A percentile compares a stretch with the other conserved stretches of the same genome.
These are phyloP conservation scores for Pseudogymnoascus sp. DNA, from an alignment of 2,329 filamentous ascomycete genomes.

Conservation along the genomic window DNA sequence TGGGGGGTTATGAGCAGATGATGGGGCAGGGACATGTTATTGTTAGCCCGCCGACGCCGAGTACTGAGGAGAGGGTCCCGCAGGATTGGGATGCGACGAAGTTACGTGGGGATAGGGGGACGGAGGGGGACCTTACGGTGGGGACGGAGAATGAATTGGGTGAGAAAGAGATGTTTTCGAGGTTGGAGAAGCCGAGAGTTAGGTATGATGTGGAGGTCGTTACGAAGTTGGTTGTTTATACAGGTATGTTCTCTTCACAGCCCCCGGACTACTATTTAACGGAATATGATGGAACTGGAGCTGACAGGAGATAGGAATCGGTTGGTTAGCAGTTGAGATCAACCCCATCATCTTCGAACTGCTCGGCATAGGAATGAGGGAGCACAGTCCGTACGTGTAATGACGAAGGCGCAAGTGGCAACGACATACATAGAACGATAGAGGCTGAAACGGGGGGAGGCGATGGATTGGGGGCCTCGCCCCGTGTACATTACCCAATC, in stretches of 20 bases:
- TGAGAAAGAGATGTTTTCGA: slow-evolving; percentile 76
- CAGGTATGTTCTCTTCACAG: slow-evolving; percentile 52
- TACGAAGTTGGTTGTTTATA: slow-evolving; percentile 91
- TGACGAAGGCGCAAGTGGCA: neutral
- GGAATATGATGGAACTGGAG: neutral
- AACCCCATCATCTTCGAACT: slow-evolving; percentile 39
- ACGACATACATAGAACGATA: slow-evolving; percentile 1
- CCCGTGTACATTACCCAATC: slow-evolving; percentile 6
- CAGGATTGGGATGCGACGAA: slow-evolving; percentile 32
- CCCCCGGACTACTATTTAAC: neutral
- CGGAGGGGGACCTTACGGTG: slow-evolving; percentile 30
- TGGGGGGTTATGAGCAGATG: slow-evolving; percentile 64
- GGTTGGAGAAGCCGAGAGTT: slow-evolving; percentile 77
- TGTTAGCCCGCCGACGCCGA: slow-evolving; percentile 25
- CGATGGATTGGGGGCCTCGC: neutral
- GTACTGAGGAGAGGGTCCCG: slow-evolving; percentile 27
- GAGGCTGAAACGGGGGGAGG: neutral
- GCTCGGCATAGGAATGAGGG: slow-evolving; percentile 33
- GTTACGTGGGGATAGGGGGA: slow-evolving; percentile 20
- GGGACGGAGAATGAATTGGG: slow-evolving; percentile 46
- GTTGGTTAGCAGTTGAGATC: slow-evolving; percentile 59
- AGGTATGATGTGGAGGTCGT: slow-evolving; percentile 98
- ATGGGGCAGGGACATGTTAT: slow-evolving; percentile 60
- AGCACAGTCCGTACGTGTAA: neutral
- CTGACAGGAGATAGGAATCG: slow-evolving; percentile 56